A percentile compares a stretch with the other conserved stretches of the same genome.
Conservation (phyloP, 1,139 yeast genomes). For the Sporopachydermia cereana region DNA sequence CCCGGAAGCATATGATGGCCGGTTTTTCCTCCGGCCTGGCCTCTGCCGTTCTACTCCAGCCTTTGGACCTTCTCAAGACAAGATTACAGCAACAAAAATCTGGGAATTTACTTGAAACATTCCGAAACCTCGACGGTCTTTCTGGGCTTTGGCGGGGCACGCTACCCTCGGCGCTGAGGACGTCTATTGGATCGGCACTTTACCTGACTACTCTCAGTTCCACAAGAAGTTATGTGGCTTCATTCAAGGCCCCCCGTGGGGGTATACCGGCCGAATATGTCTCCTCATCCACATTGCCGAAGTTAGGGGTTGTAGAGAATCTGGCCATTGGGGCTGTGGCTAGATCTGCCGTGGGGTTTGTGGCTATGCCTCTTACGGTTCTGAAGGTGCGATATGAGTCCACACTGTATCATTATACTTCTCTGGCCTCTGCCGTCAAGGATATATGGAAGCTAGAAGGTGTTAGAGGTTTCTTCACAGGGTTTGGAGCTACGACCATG, state of each 20-base stretch:
- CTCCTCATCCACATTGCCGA: slow-evolving; percentile 44
- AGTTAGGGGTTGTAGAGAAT: slow-evolving; percentile 58
- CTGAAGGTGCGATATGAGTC: slow-evolving; percentile 77
- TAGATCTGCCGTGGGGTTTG: slow-evolving; percentile 69
- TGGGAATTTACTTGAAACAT: slow-evolving; percentile 23
- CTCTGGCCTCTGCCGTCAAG: slow-evolving; percentile 49
- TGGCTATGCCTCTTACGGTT: slow-evolving; percentile 98
- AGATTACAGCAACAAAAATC: slow-evolving; percentile 65
- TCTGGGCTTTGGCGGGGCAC: slow-evolving; percentile 86
- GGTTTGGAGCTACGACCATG: slow-evolving; percentile 77
- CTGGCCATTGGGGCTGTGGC: slow-evolving; percentile 67
- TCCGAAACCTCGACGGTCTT: slow-evolving; percentile 30
- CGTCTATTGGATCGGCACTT: slow-evolving; percentile 83
- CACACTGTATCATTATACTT: slow-evolving; percentile 56
- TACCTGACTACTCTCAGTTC: slow-evolving; percentile 65
- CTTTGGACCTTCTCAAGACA: slow-evolving; percentile 82
- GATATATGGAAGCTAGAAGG: slow-evolving; percentile 46
- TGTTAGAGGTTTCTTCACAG: slow-evolving; percentile 64
- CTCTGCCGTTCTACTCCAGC: slow-evolving; percentile 75
- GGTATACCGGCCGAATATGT: slow-evolving; percentile 7
- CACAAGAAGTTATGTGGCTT: slow-evolving; percentile 43
- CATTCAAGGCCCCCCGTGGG: slow-evolving; percentile 13
- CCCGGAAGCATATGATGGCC: slow-evolving; percentile 45
- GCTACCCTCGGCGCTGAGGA: slow-evolving; percentile 76
- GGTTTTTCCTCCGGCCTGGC: slow-evolving; percentile 85